Percentiles rank a stretch among this genome's conserved stretches.
These are phyloP conservation scores for Rossbeevera mucosa DNA, from an alignment of 768 basidiomycete genomes.

Conservation along the genomic window DNA sequence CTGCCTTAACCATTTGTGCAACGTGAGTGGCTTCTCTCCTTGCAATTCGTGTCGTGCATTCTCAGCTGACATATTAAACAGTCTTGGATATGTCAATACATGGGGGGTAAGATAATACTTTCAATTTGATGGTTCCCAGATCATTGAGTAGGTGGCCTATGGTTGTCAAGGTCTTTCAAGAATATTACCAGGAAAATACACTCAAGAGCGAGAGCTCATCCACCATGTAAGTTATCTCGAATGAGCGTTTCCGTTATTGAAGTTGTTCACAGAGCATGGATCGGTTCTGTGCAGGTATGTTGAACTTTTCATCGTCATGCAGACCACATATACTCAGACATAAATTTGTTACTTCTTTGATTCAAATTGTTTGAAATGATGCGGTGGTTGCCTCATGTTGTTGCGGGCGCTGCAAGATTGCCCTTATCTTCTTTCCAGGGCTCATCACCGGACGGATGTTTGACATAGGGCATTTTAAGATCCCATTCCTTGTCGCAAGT, in stretches of 20 bases:
- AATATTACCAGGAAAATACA: constrained; percentile 53
- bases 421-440: constrained; percentile 58
- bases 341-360: no score
- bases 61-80: neutral
- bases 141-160: neutral
- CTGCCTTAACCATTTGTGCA: constrained; percentile 32
- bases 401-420: constrained; percentile 40
- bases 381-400: neutral
- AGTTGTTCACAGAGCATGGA: constrained; percentile 60
- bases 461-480: constrained; percentile 63
- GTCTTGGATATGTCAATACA: neutral
- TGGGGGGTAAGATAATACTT: neutral
- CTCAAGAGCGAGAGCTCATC: constrained; percentile 51
- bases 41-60: neutral
- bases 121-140: neutral
- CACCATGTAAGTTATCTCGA: constrained; percentile 46
- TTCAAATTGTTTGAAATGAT: neutral
- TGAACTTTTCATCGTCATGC: neutral
- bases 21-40: constrained; percentile 30
- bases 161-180: constrained; percentile 46
- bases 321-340: neutral
- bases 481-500: constrained; percentile 46
- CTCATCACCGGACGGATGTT: constrained; percentile 65
- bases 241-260: neutral
- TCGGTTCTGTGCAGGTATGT: constrained; percentile 66